phyloP scores from a whole-genome alignment of 1,284 basidiomycete genomes.

The Trichosporon sp. region DNA sequence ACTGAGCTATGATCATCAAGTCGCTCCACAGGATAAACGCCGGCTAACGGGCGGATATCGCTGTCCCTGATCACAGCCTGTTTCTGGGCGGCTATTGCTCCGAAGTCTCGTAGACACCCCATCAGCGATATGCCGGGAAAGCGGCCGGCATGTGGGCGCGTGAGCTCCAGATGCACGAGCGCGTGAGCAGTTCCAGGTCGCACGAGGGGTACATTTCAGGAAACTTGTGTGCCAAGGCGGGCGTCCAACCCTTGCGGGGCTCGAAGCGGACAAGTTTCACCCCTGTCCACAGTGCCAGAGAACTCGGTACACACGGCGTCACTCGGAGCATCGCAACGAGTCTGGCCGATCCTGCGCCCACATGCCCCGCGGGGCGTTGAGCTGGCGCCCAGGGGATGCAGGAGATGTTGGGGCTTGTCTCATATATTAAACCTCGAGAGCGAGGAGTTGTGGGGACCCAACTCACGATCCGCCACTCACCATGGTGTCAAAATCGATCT shows the following conservation, averaged over 20 bases:
- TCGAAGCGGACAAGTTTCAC: too few species aligned
- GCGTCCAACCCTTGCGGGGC: too few species aligned
- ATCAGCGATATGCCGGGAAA: background rate
- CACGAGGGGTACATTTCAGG: too few species aligned
- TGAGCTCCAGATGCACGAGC: too few species aligned
- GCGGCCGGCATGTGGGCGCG: too few species aligned
- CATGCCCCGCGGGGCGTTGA: background rate
- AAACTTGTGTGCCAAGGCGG: too few species aligned
- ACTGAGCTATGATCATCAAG: too few species aligned
- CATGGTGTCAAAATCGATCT: conserved; percentile 22
- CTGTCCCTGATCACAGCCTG: background rate
- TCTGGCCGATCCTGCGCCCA: background rate
- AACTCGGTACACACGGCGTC: background rate
- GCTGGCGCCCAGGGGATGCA: background rate
- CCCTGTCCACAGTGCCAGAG: background rate
- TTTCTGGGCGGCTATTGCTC: background rate
- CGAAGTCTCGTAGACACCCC: background rate
- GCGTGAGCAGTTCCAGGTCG: too few species aligned
- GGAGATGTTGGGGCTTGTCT: background rate
- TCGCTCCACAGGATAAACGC: background rate
- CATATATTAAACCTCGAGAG: background rate
- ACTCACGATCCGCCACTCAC: background rate
- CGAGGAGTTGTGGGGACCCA: background rate
- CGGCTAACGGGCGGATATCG: background rate
- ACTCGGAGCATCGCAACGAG: background rate